Evolutionary conservation across 805 yeast genomes (phyloP).

Genomic region (Pichia rugopelliculosa): DNA sequence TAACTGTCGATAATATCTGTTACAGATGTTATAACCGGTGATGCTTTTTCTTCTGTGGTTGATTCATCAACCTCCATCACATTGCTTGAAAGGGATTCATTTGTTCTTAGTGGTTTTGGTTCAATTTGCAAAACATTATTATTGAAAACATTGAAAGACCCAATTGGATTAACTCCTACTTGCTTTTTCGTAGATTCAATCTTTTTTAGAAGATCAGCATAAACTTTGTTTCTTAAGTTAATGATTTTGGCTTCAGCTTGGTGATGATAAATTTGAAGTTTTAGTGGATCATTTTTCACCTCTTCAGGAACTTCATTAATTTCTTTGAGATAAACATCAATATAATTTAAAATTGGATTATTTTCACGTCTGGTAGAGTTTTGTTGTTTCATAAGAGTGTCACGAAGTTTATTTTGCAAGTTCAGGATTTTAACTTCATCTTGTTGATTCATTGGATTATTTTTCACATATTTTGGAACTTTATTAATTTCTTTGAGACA

Average conservation of each 20-base stretch:
- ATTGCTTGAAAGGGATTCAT: neutral
- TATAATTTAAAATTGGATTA: neutral
- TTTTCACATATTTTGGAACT: neutral
- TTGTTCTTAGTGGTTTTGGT: neutral
- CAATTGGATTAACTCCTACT: too few relatives aligned
- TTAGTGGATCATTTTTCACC: neutral
- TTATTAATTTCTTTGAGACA: neutral
- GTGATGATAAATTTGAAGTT: too few relatives aligned
- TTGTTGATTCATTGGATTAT: neutral
- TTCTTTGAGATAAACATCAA: neutral
- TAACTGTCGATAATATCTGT: neutral
- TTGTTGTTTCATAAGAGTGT: too few relatives aligned
- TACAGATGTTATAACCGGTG: neutral
- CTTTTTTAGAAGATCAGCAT: neutral
- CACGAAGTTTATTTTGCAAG: neutral
- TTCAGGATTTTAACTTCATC: neutral
- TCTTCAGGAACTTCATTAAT: neutral
- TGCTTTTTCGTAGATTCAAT: neutral
- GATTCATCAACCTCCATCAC: too few relatives aligned
- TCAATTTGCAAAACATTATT: too few relatives aligned
- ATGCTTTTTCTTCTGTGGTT: neutral
- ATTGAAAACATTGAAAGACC: too few relatives aligned
- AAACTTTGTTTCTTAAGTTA: neutral
- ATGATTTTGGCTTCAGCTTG: neutral
- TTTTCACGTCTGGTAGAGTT: too few relatives aligned